phyloP scores from a whole-genome alignment of 345 rosid species.

The Odontarrhena argentea region DNA sequence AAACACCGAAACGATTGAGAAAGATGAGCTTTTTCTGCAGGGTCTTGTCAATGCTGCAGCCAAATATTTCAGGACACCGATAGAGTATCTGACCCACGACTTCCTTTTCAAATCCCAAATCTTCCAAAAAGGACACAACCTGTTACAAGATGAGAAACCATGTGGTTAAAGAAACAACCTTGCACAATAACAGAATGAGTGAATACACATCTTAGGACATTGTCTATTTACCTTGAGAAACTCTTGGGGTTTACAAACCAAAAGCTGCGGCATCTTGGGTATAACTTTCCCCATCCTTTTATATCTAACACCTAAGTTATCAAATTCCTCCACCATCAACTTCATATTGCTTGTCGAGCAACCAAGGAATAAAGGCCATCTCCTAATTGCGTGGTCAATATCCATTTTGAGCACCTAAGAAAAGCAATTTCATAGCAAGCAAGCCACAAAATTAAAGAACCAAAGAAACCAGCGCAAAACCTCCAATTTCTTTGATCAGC shows the following conservation, averaged over 20 bases:
- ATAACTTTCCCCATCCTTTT: constrained; percentile 70
- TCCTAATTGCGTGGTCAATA: constrained; percentile 60
- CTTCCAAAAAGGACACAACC: constrained; percentile 72
- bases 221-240: constrained; percentile 54
- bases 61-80: constrained; percentile 89
- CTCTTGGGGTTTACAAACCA: constrained; percentile 71
- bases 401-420: constrained; percentile 59
- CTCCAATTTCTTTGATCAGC: not conserved
- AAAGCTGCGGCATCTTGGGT: constrained; percentile 80
- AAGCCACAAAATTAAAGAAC: no score
- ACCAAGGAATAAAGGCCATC: constrained; percentile 84
- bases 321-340: constrained; percentile 61
- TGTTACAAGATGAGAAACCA: constrained; percentile 32
- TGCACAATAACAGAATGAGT: not conserved
- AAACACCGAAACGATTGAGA: constrained; percentile 62
- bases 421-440: no score
- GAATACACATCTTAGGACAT: not conserved
- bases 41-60: constrained; percentile 60
- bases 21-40: constrained; percentile 66
- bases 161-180: not conserved
- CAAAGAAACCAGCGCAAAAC: constrained; percentile 2
- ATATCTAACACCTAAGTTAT: constrained; percentile 54
- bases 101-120: constrained; percentile 64
- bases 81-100: constrained; percentile 57
- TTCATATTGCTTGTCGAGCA: constrained; percentile 69